These are phyloP conservation scores for Starmera dryadoides DNA, from an alignment of 805 yeast species.

Conservation along the genomic window DNA sequence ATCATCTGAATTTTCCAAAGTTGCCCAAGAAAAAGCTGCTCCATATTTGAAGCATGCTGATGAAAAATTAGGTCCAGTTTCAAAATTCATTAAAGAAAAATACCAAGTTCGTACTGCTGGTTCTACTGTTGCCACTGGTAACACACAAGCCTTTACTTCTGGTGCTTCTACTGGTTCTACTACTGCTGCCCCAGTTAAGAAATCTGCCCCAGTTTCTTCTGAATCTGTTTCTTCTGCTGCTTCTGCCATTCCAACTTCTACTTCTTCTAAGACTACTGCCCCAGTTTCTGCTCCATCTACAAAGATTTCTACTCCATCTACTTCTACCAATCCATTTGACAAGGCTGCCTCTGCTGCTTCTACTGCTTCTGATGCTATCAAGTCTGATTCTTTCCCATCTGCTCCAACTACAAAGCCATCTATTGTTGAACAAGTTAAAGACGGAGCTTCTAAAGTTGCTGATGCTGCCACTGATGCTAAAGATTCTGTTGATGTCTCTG, in stretches of 20 bases:
- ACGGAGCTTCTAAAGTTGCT: conserved; percentile 6
- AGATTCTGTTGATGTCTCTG: conserved; percentile 18
- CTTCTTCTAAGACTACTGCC: conserved; percentile 53
- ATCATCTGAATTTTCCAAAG: conserved; percentile 33
- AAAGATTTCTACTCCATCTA: background rate
- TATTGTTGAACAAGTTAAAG: conserved; percentile 11
- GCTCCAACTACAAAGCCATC: conserved; percentile 23
- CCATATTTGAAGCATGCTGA: conserved; percentile 55
- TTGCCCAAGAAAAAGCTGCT: conserved; percentile 47
- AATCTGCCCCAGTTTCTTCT: conserved; percentile 8
- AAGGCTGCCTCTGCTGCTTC: conserved; percentile 2
- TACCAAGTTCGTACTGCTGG: conserved; percentile 60
- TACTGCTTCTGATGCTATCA: conserved; percentile 20
- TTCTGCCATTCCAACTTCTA: conserved; percentile 21
- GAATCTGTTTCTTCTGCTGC: background rate
- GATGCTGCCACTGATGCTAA: background rate
- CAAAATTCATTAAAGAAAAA: conserved; percentile 48
- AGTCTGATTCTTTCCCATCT: conserved; percentile 31
- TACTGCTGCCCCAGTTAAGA: conserved; percentile 27
- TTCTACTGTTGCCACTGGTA: conserved; percentile 41
- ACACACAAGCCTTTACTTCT: conserved; percentile 8
- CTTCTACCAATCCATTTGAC: conserved; percentile 22
- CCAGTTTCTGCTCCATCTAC: conserved; percentile 9
- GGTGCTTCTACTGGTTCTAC: conserved; percentile 52
- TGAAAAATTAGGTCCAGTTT: conserved; percentile 60